Conservation (phyloP, 2,329 filamentous ascomycete genomes). For the Colletotrichum plurivorum region DNA sequence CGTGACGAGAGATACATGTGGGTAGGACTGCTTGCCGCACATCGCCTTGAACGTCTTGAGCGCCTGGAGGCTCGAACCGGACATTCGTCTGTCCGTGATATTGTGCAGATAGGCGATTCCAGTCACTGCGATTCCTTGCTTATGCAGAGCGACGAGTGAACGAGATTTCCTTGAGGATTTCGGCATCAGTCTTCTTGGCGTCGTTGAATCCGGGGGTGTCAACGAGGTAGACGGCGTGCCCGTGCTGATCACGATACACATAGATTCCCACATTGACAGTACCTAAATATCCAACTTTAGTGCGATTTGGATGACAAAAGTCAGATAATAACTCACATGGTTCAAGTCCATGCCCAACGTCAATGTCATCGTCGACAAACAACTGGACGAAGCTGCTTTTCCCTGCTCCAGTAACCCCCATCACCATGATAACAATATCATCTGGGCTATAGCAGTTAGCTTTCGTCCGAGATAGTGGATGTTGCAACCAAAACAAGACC, state of each 20-base stretch:
- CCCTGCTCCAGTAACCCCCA: slow-evolving; percentile 46
- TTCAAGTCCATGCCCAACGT: slow-evolving; percentile 41
- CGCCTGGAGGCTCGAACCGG: slow-evolving; percentile 50
- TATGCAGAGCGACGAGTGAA: slow-evolving; percentile 49
- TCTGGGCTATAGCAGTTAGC: not conserved
- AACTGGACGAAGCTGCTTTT: slow-evolving; percentile 49
- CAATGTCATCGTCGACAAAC: slow-evolving; percentile 28
- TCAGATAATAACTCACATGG: not conserved
- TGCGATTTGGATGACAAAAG: too few species aligned
- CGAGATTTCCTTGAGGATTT: slow-evolving; percentile 55
- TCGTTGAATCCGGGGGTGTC: slow-evolving; percentile 62
- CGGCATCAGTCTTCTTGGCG: slow-evolving; percentile 53
- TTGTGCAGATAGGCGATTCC: slow-evolving; percentile 58
- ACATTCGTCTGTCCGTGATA: slow-evolving; percentile 52
- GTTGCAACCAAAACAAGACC: too few species aligned
- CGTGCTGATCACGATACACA: not conserved
- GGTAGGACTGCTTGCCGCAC: slow-evolving; percentile 50
- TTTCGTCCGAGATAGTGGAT: not conserved
- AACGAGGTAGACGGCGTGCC: slow-evolving; percentile 48
- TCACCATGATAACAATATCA: not conserved
- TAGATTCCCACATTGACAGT: not conserved
- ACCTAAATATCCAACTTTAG: too few species aligned
- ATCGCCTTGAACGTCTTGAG: slow-evolving; percentile 55
- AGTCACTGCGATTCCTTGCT: slow-evolving; percentile 44
- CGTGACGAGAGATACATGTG: slow-evolving; percentile 52